Base-by-base conservation (phyloP, 23 red algal species). In the Gracilariopsis chorda region DNA sequence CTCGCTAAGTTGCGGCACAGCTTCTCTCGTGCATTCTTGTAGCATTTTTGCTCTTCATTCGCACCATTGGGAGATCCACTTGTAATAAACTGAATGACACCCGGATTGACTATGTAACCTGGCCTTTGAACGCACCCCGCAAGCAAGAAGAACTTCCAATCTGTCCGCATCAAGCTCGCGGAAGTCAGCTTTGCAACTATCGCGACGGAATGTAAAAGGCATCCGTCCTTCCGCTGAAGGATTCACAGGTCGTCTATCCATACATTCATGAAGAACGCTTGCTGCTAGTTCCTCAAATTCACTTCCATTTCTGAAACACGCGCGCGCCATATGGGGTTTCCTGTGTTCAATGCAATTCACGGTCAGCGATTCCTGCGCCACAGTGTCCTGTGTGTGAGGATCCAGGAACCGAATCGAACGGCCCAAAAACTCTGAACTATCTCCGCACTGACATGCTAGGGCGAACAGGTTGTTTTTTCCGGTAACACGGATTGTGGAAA, bases 71-170 rank as follows among this genome's bases (percentile, higher is more conserved):
- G 79, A 27, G 79, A 83, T 25, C 57, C 79, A 25, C 23, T 47
- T 2, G 79, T 83, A 39, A 83, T 61, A 35, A 83, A 83, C 33
- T 83, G 79, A 41, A 65, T 83, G 8, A 83, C 79, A 34, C 79
- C 79, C n/a, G 79, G 53, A 39, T 83, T 29, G 4, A 83, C 79
- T 19, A 83, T 21, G 37, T 83, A 83, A 42, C 79, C 79, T 7
- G 58, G 55, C 4, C 79, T 29, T 23, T 83, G 79, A 0, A 56
- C 39, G 39, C 79, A 83, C 17, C 28, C n/a, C 79, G 36, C 79
- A 83, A 40, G 43, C 79, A 6, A 83, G 30, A 41, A 83, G 79
- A 39, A 40, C 79, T 43, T 83, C 79, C 53, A 64, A 41, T 41
- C 79, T 63, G 20, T 61, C 51, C 4, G 64, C 79, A 43, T 83